Base-by-base conservation (phyloP, 2,329 filamentous ascomycete species). In the Sarocladium oryzae region DNA sequence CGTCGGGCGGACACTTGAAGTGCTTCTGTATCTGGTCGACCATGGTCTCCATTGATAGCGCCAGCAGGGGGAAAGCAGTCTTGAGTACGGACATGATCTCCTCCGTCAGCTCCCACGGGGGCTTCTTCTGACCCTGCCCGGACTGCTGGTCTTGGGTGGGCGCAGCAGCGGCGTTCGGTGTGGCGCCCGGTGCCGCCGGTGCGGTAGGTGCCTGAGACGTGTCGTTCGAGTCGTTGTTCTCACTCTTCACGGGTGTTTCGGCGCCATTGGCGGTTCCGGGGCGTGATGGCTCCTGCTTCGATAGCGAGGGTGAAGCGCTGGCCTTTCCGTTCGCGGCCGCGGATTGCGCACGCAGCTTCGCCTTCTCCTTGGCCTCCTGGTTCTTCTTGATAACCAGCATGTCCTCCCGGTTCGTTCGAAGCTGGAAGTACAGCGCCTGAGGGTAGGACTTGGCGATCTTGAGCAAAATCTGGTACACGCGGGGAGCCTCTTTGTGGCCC, bases 31-130 rank as follows among this genome's bases (percentile, higher is more conserved):
- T 96, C 69, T 97, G 92, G 64, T 99, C 93, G 26, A 97, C 91
- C 90, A 97, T 99, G 0, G 92, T 96, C 72, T 99, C 93, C 93
- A 99, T 97, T 0, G 92, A 96, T 38, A 97, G 74, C 9, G 95
- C 93, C 59, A 99, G 79, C 16, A 99, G 78, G 21, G 93, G 93
- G 75, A 97, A 99, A 0, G 92, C 91, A 6, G 93, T 97, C 76
- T 99, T 97, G 51, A 99, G 82, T 26, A 90, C 88, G 30, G 90
- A 88, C 78, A 96, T 90, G 54, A 99, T 89, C 65, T 97, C 91
- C 59, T 99, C 93, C 0, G 90, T 92, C 60, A 95, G 85, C 64
- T 99, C 93, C 93, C 93, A 97, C 1, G 95, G 90, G 56, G 88
- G 89, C 71, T 89, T 91, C 71, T 84, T 81, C 48, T 66, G 62